Conservation (phyloP, 768 basidiomycete species). For the Mycena alexandri region DNA sequence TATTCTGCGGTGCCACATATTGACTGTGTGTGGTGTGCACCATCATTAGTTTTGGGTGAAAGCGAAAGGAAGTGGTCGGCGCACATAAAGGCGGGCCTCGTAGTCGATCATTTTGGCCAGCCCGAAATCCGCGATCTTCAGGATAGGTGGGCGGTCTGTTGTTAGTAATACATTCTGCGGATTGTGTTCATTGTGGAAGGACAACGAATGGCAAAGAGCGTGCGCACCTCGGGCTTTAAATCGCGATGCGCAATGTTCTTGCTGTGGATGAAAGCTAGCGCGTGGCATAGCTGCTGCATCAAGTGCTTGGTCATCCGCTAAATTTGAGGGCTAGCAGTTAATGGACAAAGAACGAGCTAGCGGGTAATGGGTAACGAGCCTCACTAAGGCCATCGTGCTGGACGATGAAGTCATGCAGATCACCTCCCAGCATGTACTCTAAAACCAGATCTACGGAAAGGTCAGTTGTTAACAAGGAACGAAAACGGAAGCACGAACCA, state of each 20-base stretch:
- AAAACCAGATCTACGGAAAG: constrained; percentile 75
- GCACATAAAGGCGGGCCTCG: constrained; percentile 77
- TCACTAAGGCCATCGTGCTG: constrained; percentile 70
- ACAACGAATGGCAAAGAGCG: constrained; percentile 32
- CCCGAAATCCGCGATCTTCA: constrained; percentile 98
- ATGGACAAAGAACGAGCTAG: constrained; percentile 2
- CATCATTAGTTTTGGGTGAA: constrained; percentile 18
- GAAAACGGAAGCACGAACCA: constrained; percentile 55
- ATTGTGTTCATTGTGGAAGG: constrained; percentile 15
- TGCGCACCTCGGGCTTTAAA: constrained; percentile 83
- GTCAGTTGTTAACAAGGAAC: constrained; percentile 23
- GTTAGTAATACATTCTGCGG: constrained; percentile 86
- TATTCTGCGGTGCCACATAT: constrained; percentile 97
- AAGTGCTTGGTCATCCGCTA: constrained; percentile 68
- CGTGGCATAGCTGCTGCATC: constrained; percentile 86
- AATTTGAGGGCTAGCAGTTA: background rate
- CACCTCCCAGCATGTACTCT: constrained; percentile 90
- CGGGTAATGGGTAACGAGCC: constrained; percentile 36
- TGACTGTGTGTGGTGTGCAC: constrained; percentile 59
- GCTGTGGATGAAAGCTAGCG: constrained; percentile 79
- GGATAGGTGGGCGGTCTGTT: constrained; percentile 68
- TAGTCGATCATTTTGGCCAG: constrained; percentile 91
- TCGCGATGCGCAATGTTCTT: constrained; percentile 91
- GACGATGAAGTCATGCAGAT: constrained; percentile 86
- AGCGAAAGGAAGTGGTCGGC: constrained; percentile 38